phyloP scores from a whole-genome alignment of 2,329 filamentous ascomycete species.

The Fusarium bulbicola region DNA sequence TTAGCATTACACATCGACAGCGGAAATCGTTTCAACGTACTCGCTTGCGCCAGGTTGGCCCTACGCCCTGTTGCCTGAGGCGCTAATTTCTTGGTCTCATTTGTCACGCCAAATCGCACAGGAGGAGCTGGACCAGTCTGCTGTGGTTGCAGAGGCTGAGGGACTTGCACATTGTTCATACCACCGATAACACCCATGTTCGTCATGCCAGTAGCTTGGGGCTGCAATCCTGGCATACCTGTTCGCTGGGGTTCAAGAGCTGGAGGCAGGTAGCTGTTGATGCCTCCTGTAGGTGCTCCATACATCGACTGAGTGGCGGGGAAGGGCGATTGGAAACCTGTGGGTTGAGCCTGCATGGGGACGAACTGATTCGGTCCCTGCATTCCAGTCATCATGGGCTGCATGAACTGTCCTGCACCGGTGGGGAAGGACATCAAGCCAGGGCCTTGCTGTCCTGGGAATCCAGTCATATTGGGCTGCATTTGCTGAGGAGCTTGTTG shows the following conservation, averaged over 20 bases:
- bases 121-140: constrained; percentile 77
- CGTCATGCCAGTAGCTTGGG: constrained; percentile 55
- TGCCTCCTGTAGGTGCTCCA: constrained; percentile 52
- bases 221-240: constrained; percentile 58
- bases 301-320: constrained; percentile 59
- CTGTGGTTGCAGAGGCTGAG: constrained; percentile 58
- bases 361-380: constrained; percentile 54
- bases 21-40: constrained; percentile 69
- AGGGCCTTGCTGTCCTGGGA: constrained; percentile 47
- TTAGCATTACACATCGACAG: constrained; percentile 24
- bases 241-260: constrained; percentile 69
- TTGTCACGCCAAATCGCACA: constrained; percentile 84
- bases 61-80: constrained; percentile 88
- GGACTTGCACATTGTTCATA: constrained; percentile 54
- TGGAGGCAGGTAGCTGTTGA: constrained; percentile 68
- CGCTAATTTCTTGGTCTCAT: constrained; percentile 77
- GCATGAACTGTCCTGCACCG: constrained; percentile 52
- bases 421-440: constrained; percentile 52
- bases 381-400: constrained; percentile 61
- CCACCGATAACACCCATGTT: constrained; percentile 53
- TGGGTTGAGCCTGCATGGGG: constrained; percentile 68
- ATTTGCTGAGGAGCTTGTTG: constrained; percentile 51
- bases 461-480: constrained; percentile 51
- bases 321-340: constrained; percentile 64
- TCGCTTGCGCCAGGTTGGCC: constrained; percentile 93